Evolutionary conservation across 2,329 filamentous ascomycete genomes (phyloP), one percentile per base, ranked within the genome.

Genomic region (Whalleya microplaca): DNA sequence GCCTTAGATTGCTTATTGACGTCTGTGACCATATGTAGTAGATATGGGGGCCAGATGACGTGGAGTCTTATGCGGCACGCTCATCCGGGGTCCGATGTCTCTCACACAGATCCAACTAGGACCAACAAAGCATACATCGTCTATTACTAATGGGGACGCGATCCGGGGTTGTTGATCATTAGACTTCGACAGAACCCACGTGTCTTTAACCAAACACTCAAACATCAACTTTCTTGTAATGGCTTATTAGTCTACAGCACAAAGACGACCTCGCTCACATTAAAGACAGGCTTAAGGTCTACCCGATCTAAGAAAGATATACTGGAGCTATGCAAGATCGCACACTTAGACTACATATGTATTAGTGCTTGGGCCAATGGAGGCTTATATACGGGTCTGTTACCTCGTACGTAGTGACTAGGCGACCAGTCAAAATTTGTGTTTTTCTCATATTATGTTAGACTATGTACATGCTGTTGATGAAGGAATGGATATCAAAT

Each of bases 11-110:
- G 43, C 50, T 53, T 51, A 23, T 27, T 55, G 51, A n/a, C 45
- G 19, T 19, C n/a, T 21, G 41, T 21, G n/a, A n/a, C n/a, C n/a
- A n/a, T n/a, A n/a, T n/a, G n/a, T n/a, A n/a, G n/a, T 32, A 44
- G 41, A 41, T 40, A 58, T 61, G 58, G 60, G 58, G 60, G 60
- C 60, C 56, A 45, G 60, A 58, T 60, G 57, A 60, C 57, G 60
- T 60, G 57, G 60, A 29, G 27, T 29, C 27, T 16, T 37, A 16
- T 27, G 23, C 32, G 32, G 32, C 32, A 12, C 32, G 14, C 32
- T 16, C 14, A 3, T 3, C 32, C 14, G 32, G 32, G 10, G 32
- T 12, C 8, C 10, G 14, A 37, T 16, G 32, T 3, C 10, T 37
- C 32, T 37, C 6, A 16, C 14, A 5, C 32, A 16, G 32, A 16